Conservation (phyloP, 768 basidiomycete genomes). For the Suillus variegatus region DNA sequence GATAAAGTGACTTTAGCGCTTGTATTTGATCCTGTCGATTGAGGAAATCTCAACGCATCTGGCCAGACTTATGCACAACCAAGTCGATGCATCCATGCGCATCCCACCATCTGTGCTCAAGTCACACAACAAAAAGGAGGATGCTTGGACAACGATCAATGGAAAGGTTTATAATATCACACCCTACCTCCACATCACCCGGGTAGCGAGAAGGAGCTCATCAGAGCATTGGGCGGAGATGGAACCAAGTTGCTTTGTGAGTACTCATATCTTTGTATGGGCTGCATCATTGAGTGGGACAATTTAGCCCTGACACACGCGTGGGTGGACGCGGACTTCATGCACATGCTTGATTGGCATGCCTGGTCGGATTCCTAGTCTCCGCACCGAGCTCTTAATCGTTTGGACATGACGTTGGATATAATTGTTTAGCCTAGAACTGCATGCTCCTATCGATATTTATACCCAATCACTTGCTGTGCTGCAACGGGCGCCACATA, state of each 20-base stretch:
- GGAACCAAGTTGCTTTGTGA: constrained; percentile 93
- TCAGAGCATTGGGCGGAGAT: constrained; percentile 94
- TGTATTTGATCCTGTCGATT: constrained; percentile 90
- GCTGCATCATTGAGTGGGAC: neutral
- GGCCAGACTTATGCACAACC: constrained; percentile 73
- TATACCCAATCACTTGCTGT: neutral
- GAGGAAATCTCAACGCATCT: constrained; percentile 85
- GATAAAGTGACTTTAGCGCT: constrained; percentile 88
- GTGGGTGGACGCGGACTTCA: constrained; percentile 94
- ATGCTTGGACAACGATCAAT: constrained; percentile 91
- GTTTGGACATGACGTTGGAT: neutral
- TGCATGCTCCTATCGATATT: neutral
- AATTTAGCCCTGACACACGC: constrained; percentile 81
- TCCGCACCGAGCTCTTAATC: constrained; percentile 55
- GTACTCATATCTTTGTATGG: constrained; percentile 26
- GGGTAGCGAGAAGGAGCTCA: constrained; percentile 90
- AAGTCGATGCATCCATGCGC: constrained; percentile 44
- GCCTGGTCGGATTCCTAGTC: constrained; percentile 88
- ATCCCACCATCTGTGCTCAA: constrained; percentile 79
- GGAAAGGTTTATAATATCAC: constrained; percentile 99
- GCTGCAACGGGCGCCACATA: neutral
- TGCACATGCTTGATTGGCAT: constrained; percentile 72
- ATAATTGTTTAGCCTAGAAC: constrained; percentile 1
- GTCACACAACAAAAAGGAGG: constrained; percentile 76
- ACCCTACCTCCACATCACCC: constrained; percentile 90